Evolutionary conservation across 2,329 filamentous ascomycete genomes (phyloP), one percentile per base, ranked within the genome.

Genomic region (Alternaria ethzedia): DNA sequence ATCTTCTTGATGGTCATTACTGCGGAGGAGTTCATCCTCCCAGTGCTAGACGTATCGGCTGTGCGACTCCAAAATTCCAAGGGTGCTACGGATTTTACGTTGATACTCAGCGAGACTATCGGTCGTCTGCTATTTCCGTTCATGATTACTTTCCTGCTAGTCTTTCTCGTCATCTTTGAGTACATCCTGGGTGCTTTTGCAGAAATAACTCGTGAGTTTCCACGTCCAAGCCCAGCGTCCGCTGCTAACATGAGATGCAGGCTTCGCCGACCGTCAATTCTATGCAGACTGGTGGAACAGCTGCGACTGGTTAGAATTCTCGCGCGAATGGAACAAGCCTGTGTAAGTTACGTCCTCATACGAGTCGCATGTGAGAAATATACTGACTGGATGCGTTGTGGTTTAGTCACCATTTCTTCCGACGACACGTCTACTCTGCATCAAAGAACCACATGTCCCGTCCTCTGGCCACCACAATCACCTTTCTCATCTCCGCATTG

Each of bases 101-200:
- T 99, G 63, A 89, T 97, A 69, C 86, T 99, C 23, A 89, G 92
- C 26, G 96, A 98, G 84, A 94, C 92, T 13, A 94, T 97, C 76
- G 95, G 91, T 61, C 90, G 92, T 85, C 88, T 99, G 17, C 87
- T 99, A 21, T 98, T 97, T 81, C 96, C 96, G 4, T 99, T 98
- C 80, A 97, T 97, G 93, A 86, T 98, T 65, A 97, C 91, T 5
- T 96, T 98, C 79, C 84, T 98, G 5, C 89, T 98, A 51, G 94
- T 98, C 59, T 99, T 99, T 83, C 89, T 99, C 62, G 94, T 97
- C 79, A 98, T 98, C 74, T 99, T 98, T 80, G 96, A 99, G 80
- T 99, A 98, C 80, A 87, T 97, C 11, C 88, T 98, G 32, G 96
- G 95, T 61, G 94, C 94, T 51, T 97, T 96, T 75, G 96, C 94